Conservation (phyloP, 352 stramenopile genomes). For the Pythium biforme region DNA sequence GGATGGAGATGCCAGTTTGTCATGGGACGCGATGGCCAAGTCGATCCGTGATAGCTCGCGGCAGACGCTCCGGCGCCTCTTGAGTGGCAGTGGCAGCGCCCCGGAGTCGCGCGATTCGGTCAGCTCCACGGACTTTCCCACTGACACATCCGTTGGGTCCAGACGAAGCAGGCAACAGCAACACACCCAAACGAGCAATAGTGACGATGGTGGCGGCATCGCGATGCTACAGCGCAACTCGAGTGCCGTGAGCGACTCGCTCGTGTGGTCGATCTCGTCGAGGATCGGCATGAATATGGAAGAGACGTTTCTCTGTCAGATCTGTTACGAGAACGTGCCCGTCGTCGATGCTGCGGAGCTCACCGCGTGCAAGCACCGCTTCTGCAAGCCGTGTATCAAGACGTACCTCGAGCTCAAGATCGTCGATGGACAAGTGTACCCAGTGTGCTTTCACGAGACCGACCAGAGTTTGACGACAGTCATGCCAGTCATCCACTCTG, state of each 20-base stretch:
- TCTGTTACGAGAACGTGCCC: constrained; percentile 66
- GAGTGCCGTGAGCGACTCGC: constrained; percentile 14
- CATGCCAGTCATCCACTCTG: neutral
- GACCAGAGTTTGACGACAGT: neutral
- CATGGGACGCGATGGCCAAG: constrained; percentile 8
- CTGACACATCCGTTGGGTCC: neutral
- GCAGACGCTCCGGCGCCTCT: constrained; percentile 1
- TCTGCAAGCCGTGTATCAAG: constrained; percentile 58
- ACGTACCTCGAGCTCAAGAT: constrained; percentile 77
- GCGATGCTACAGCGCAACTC: constrained; percentile 20
- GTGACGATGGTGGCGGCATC: neutral
- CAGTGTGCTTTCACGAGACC: constrained; percentile 61
- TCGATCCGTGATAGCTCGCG: constrained; percentile 1
- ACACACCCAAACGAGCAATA: neutral
- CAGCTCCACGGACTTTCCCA: neutral
- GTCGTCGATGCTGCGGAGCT: constrained; percentile 40
- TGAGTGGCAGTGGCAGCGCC: constrained; percentile 1
- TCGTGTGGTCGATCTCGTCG: constrained; percentile 18
- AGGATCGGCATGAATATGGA: constrained; percentile 42
- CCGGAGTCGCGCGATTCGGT: neutral
- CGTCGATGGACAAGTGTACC: constrained; percentile 63
- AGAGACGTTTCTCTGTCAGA: constrained; percentile 76
- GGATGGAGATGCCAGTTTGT: neutral
- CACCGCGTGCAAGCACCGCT: constrained; percentile 48
- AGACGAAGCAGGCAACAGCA: neutral